Conservation (phyloP, 139 green algal genomes). For the Spirogloea muscicola region DNA sequence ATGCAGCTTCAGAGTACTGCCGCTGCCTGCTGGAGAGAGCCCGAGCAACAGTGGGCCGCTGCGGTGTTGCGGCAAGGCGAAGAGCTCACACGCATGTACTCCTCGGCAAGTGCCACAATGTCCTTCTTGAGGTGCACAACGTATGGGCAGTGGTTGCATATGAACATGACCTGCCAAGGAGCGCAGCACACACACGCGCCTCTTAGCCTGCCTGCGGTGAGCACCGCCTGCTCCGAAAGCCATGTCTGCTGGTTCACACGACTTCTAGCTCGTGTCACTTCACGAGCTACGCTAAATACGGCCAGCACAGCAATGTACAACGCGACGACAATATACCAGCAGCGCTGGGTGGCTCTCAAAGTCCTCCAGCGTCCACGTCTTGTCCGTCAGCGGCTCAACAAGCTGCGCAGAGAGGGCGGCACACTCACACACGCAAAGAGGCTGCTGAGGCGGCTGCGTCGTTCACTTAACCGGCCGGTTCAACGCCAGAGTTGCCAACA, state of each 20-base stretch:
- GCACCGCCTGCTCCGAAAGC: too few relatives aligned
- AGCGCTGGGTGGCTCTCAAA: slow-evolving; percentile 47
- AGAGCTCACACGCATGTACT: too few relatives aligned
- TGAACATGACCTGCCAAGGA: slow-evolving; percentile 69
- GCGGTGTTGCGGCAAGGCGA: too few relatives aligned
- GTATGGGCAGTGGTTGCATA: slow-evolving; percentile 82
- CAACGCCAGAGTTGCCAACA: too few relatives aligned
- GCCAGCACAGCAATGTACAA: background rate
- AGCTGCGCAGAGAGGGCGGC: too few relatives aligned
- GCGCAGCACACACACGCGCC: too few relatives aligned
- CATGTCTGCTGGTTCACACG: background rate
- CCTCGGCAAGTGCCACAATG: slow-evolving; percentile 6
- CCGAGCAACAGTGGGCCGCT: too few relatives aligned
- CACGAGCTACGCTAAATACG: background rate
- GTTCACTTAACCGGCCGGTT: too few relatives aligned
- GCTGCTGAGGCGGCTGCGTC: too few relatives aligned
- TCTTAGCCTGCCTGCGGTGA: too few relatives aligned
- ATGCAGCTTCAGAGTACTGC: background rate
- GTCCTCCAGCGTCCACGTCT: slow-evolving; percentile 49
- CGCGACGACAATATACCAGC: slow-evolving; percentile 2
- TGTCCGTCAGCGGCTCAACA: slow-evolving; percentile 62
- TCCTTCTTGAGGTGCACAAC: slow-evolving; percentile 66
- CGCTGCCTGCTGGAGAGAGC: background rate
- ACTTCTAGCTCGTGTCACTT: background rate
- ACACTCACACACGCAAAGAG: too few relatives aligned